Conservation (phyloP, 202 grass and related monocot species). For the Zizania palustris region DNA sequence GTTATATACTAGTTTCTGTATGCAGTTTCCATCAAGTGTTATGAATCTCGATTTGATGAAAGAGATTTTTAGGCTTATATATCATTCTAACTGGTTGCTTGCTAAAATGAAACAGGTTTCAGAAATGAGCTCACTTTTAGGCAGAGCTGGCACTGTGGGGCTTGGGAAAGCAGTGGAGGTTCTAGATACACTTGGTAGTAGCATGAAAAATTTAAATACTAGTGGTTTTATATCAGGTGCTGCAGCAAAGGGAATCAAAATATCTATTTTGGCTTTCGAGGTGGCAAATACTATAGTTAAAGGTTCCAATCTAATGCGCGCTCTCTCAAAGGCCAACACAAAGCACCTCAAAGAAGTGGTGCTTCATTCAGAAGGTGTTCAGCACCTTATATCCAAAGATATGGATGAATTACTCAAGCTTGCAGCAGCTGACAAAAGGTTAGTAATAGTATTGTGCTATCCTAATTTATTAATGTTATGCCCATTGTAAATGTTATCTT, state of each 20-base stretch:
- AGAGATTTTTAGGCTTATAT: constrained; percentile 24
- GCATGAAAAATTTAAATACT: constrained; percentile 82
- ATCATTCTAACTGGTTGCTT: constrained; percentile 28
- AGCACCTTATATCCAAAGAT: constrained; percentile 81
- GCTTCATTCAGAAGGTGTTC: constrained; percentile 81
- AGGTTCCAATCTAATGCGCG: constrained; percentile 90
- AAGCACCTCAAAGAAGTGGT: constrained; percentile 92
- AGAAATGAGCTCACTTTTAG: constrained; percentile 85
- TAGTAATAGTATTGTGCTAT: constrained; percentile 31
- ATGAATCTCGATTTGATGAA: constrained; percentile 6
- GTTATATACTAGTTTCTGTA: not conserved
- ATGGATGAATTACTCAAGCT: constrained; percentile 79
- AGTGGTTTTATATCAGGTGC: constrained; percentile 69
- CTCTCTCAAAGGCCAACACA: constrained; percentile 78
- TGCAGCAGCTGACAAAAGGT: constrained; percentile 91
- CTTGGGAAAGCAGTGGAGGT: constrained; percentile 92
- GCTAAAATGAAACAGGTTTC: constrained; percentile 71
- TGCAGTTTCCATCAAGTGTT: not conserved
- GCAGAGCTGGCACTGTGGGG: constrained; percentile 76
- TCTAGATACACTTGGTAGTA: constrained; percentile 97
- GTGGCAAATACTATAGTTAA: constrained; percentile 96
- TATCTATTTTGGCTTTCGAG: constrained; percentile 93
- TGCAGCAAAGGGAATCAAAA: constrained; percentile 69
- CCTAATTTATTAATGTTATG: constrained; percentile 36
- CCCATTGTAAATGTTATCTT: not conserved